Base-by-base conservation (phyloP, 805 yeast genomes). In the Helenozyma baotianmanensis region DNA sequence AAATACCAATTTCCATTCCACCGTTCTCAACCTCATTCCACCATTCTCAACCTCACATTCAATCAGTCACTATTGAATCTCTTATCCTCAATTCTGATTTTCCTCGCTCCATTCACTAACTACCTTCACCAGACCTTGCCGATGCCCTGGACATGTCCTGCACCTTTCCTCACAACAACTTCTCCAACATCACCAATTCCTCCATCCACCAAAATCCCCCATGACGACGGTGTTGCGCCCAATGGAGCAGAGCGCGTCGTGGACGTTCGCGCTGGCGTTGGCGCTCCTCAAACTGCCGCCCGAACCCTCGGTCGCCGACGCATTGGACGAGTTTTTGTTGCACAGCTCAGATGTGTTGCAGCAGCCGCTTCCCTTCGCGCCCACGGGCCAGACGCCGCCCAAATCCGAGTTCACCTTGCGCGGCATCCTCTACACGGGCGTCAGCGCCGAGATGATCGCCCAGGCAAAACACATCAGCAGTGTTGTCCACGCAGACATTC, bases 181-280 rank as follows among this genome's bases (percentile, higher is more conserved):
- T n/a, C n/a, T n/a, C n/a, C n/a, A n/a, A n/a, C n/a, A n/a, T n/a
- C n/a, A n/a, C n/a, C n/a, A n/a, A n/a, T n/a, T n/a, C n/a, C n/a
- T n/a, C n/a, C n/a, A n/a, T n/a, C 14, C 14, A 22, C 15, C 32
- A 15, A 30, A 30, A 33, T 15, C 34, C 19, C 12, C 16, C 6
- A 12, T 18, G 12, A 12, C 21, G 21, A 21, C 22, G 28, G 23
- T 27, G 24, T 11, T 27, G 17, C 36, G 45, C 21, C 50, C 48
- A 9, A 32, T 47, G 35, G 43, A 45, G 39, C 48, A 30, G 30
- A 36, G 43, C 4, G 23, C 35, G 4, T 25, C 36, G n/a, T 47
- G 72, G 72, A 60, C 68, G 3, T 65, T 67, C 43, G 56, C 59
- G 25, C 56, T 55, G 42, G 70, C 69, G 2, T 47, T 64, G 23